These are phyloP conservation scores for Anacardium occidentale DNA, from an alignment of 345 rosid genomes.

Conservation along the genomic window DNA sequence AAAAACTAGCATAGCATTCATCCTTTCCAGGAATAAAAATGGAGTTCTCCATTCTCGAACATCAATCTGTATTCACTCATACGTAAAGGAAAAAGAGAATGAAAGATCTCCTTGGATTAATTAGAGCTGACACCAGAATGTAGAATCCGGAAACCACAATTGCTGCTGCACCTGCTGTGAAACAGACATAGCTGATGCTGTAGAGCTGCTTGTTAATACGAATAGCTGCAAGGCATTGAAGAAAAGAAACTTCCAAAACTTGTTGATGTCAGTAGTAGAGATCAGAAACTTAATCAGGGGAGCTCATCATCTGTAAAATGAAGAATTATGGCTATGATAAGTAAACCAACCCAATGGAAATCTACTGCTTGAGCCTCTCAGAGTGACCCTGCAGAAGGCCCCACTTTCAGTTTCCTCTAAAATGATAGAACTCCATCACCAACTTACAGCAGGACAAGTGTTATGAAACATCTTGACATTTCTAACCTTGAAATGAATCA, in stretches of 20 bases:
- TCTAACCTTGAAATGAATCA: constrained; percentile 66
- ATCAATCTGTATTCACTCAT: constrained; percentile 44
- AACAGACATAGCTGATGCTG: constrained; percentile 61
- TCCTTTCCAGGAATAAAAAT: constrained; percentile 60
- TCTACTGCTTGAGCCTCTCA: constrained; percentile 65
- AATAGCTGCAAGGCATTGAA: constrained; percentile 42
- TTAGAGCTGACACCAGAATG: constrained; percentile 36
- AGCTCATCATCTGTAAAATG: constrained; percentile 58
- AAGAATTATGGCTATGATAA: constrained; percentile 42
- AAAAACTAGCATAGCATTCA: constrained; percentile 68
- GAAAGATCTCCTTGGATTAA: too few species aligned
- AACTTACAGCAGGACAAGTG: background rate
- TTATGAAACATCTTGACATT: background rate
- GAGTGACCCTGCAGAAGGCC: constrained; percentile 39
- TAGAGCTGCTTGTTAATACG: constrained; percentile 73
- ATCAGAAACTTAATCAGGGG: background rate
- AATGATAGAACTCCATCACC: background rate
- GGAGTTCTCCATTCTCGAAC: constrained; percentile 50
- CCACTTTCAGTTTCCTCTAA: background rate
- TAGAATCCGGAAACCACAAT: constrained; percentile 58
- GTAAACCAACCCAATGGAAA: constrained; percentile 43
- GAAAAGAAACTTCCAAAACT: background rate
- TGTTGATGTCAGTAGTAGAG: too few species aligned
- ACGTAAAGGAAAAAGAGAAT: background rate
- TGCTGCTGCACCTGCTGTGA: constrained; percentile 66